Percentiles rank a stretch among this genome's conserved stretches.
phyloP scores from a whole-genome alignment of 306 rosid genomes.

The Corylus avellana region DNA sequence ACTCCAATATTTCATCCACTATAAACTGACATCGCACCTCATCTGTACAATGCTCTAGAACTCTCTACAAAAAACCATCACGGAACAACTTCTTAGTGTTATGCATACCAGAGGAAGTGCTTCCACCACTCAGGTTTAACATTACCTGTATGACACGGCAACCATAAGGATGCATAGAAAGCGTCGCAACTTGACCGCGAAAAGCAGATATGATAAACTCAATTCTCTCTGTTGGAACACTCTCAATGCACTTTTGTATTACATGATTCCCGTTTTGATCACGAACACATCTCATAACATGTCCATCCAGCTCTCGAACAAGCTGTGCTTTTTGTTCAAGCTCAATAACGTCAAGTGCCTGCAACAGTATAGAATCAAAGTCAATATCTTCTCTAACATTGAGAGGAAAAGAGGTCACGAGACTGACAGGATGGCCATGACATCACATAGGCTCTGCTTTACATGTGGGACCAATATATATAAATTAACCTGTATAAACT shows the following conservation, averaged over 20 bases:
- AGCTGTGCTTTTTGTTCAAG: slow-evolving; percentile 61
- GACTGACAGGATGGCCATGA: background rate
- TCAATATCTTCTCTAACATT: background rate
- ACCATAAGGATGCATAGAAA: slow-evolving; percentile 66
- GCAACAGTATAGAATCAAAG: slow-evolving; percentile 20
- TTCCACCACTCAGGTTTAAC: background rate
- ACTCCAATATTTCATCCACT: slow-evolving; percentile 63
- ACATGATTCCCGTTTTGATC: slow-evolving; percentile 73
- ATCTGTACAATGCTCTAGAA: slow-evolving; percentile 58
- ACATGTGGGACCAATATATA: background rate
- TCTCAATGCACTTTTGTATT: slow-evolving; percentile 67
- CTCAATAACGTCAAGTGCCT: slow-evolving; percentile 70
- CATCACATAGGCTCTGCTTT: background rate
- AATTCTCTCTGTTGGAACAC: slow-evolving; percentile 47
- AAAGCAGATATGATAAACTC: slow-evolving; percentile 58
- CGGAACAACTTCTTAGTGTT: background rate
- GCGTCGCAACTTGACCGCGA: slow-evolving; percentile 47
- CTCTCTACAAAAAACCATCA: slow-evolving; percentile 49
- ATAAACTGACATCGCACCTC: slow-evolving; percentile 60
- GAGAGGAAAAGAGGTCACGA: background rate
- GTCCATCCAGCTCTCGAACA: slow-evolving; percentile 61
- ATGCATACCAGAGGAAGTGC: background rate
- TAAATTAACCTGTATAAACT: background rate
- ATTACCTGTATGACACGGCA: slow-evolving; percentile 66
- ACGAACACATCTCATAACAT: slow-evolving; percentile 62